Base-by-base conservation (phyloP, 208 protist genomes). In the Naegleria gruberi region DNA sequence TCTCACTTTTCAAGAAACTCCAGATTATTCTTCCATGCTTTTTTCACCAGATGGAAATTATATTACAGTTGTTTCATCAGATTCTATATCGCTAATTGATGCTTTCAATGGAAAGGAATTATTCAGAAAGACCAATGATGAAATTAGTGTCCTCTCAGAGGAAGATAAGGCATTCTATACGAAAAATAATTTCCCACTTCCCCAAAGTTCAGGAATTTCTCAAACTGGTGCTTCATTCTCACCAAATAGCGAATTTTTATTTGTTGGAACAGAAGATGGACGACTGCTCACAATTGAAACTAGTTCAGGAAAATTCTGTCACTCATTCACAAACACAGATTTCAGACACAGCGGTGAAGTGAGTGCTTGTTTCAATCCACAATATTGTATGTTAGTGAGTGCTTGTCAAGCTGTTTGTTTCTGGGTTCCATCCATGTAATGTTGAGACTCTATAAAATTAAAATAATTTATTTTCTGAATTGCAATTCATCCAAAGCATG, bases 261-360 rank as follows among this genome's bases (percentile, higher is more conserved):
- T 89, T 15, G 8, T n/a, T 15, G 86, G 86, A 34, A 65, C 86
- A n/a, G 86, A 89, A 43, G 40, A 89, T 89, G 86, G 86, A 43
- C 41, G 8, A 46, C 34, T 89, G 4, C 34, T 77, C 26, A 37
- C 30, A 37, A 7, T 77, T 0, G 65, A 77, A 37, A 8, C 26
- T 37, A 19, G n/a, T 8, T 37, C 17, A 8, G 65, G 65, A 19
- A 77, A 77, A 37, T 8, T 12, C 26, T 30, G 17, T n/a, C 30
- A 77, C 34, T 7, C 65, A 7, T 77, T 77, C 30, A 30, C 19
- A 37, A 77, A 37, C 34, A 37, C 34, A n/a, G 30, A 65, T 1
- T 65, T 65, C 12, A 65, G 51, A 65, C 65, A 77, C 12, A 77
- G 65, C 34, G 65, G 65, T 8, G 30, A 77, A 37, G 65, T 77